Evolutionary conservation across 345 rosid species (phyloP), one percentile per base, ranked within the genome.

Genomic region (Trapa bicornis): DNA sequence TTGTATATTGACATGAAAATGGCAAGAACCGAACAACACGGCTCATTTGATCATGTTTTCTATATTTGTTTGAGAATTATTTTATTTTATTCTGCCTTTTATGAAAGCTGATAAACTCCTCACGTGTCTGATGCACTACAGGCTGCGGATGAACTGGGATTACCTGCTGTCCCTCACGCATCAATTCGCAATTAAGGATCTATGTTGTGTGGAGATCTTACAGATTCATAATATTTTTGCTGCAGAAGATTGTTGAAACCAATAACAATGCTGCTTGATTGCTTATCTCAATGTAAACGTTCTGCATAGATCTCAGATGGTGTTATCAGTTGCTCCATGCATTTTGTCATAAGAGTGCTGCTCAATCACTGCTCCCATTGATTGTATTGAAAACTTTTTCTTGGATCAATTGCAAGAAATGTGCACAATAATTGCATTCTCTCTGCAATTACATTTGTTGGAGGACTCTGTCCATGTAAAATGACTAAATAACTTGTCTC

Each of bases 151-250:
- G 96, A 95, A 72, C 76, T 82, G 66, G 96, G 96, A 63, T 81
- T 91, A 68, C 98, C 99, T 1, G 78, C 99, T 6, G 96, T 87
- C 36, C 96, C 99, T 54, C 92, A 73, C 12, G 88, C 99, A 53
- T 86, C 97, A 5, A 65, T 95, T 62, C 93, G 96, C 45, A 88
- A 79, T 38, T 95, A 80, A 41, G 43, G 67, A 38, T 65, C 60
- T 14, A 37, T 1, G 9, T 16, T 58, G 42, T 65, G 17, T 57
- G 47, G 42, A 42, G 17, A 50, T 29, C 42, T n/a, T 39, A 58
- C 39, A 43, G 37, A 36, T 37, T 7, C 41, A 60, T 37, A 14
- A 42, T 41, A 36, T 39, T 22, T 22, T 22, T 22, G 29, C 29
- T 22, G 29, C 29, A 22, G 29, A 22, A 22, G 29, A 22, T 22